These are phyloP conservation scores for Alternaria brassicicola DNA, from an alignment of 2,329 filamentous ascomycete species.

Conservation along the genomic window DNA sequence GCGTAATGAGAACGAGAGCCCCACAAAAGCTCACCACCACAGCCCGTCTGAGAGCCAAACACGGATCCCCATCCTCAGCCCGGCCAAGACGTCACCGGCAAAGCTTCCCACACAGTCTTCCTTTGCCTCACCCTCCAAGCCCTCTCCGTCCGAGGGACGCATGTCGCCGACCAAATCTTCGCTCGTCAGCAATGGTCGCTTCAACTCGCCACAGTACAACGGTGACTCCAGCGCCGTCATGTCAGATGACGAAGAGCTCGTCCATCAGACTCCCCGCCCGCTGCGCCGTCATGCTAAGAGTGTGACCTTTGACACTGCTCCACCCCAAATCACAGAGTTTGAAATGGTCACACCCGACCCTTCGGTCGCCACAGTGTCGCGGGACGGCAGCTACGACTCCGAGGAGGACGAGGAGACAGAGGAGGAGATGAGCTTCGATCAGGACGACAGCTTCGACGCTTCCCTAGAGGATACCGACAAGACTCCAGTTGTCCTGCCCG, in stretches of 20 bases:
- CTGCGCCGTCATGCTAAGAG: slow-evolving; percentile 90
- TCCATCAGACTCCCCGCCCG: slow-evolving; percentile 66
- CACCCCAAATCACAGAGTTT: slow-evolving; percentile 95
- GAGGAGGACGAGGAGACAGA: slow-evolving; percentile 70
- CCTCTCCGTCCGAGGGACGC: slow-evolving; percentile 51
- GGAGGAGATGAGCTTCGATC: slow-evolving; percentile 69
- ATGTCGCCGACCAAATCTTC: slow-evolving; percentile 88
- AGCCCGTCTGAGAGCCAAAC: slow-evolving; percentile 64
- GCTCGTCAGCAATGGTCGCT: slow-evolving; percentile 68
- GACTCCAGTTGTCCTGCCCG: slow-evolving; percentile 95
- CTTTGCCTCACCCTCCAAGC: slow-evolving; percentile 31
- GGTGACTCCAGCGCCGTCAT: slow-evolving; percentile 41
- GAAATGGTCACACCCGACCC: slow-evolving; percentile 96
- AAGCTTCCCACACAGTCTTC: slow-evolving; percentile 66
- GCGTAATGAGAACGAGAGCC: slow-evolving; percentile 37
- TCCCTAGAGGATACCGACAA: slow-evolving; percentile 95
- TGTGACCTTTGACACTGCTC: slow-evolving; percentile 93
- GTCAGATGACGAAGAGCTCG: slow-evolving; percentile 60
- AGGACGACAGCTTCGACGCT: slow-evolving; percentile 92
- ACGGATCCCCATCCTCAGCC: slow-evolving; percentile 64
- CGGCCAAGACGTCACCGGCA: slow-evolving; percentile 58
- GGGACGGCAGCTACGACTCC: slow-evolving; percentile 91
- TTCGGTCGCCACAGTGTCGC: slow-evolving; percentile 86
- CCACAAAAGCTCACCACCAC: slow-evolving; percentile 46
- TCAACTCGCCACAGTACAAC: slow-evolving; percentile 54